Evolutionary conservation across 306 rosid genomes (phyloP).

Genomic region (Castanea sativa): DNA sequence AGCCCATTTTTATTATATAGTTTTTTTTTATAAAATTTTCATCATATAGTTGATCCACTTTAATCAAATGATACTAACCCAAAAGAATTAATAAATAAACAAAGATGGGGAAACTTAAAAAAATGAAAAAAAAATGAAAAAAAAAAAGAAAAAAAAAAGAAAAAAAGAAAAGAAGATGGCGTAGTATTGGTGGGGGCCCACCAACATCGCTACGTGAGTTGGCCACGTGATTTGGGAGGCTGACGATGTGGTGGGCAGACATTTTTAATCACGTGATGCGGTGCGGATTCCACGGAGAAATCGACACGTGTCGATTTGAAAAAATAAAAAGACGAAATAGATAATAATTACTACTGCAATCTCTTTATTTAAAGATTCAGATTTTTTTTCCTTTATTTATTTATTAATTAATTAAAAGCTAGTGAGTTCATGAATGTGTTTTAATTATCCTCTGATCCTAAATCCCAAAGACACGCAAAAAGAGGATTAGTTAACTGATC

Average conservation of each 20-base stretch:
- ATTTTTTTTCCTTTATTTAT: neutral
- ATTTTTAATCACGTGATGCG: slow-evolving; percentile 78
- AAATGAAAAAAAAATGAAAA: neutral
- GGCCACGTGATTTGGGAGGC: slow-evolving; percentile 86
- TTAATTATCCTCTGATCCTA: neutral
- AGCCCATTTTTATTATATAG: neutral
- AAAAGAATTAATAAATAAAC: neutral
- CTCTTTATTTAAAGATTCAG: neutral
- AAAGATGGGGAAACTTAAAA: neutral
- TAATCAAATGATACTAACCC: neutral
- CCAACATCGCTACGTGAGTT: slow-evolving; percentile 53
- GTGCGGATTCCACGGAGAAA: slow-evolving; percentile 46
- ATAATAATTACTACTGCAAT: neutral
- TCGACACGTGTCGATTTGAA: slow-evolving; percentile 35
- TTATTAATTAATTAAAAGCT: neutral
- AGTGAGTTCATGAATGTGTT: neutral
- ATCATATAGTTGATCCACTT: neutral
- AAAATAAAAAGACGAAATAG: neutral
- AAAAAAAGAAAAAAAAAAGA: neutral
- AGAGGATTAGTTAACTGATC: slow-evolving; percentile 82
- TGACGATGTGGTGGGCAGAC: slow-evolving; percentile 45
- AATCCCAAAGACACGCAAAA: slow-evolving; percentile 17
- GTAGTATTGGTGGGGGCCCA: slow-evolving; percentile 43
- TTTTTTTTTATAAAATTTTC: too few relatives aligned
- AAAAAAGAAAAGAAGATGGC: slow-evolving; percentile 3